These are phyloP conservation scores for Aspergillus piperis DNA, from an alignment of 2,329 filamentous ascomycete genomes.

Conservation along the genomic window DNA sequence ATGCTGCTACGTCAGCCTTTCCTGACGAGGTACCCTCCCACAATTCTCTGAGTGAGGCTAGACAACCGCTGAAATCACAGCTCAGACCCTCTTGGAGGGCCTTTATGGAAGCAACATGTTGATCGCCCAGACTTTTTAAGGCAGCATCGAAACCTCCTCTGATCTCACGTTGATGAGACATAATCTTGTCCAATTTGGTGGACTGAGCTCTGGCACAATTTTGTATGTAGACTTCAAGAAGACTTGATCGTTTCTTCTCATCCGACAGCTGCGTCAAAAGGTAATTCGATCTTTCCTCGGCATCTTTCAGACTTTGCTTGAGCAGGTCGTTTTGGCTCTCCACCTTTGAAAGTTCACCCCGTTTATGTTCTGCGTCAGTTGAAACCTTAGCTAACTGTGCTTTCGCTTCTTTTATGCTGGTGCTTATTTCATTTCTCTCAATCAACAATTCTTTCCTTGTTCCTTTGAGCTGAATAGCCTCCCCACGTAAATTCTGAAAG, in stretches of 20 bases:
- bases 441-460: conserved; percentile 24
- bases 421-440: conserved; percentile 29
- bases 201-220: conserved; percentile 26
- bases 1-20: conserved; percentile 21
- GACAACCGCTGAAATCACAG: conserved; percentile 18
- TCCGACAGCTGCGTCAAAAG: conserved; percentile 25
- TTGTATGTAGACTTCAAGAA: conserved; percentile 38
- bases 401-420: conserved; percentile 28
- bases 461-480: conserved; percentile 31
- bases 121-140: conserved; percentile 17
- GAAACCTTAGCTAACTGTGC: conserved; percentile 21
- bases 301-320: conserved; percentile 27
- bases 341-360: conserved; percentile 21
- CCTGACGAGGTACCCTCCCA: conserved; percentile 17
- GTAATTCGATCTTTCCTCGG: conserved; percentile 22
- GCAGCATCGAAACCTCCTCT: conserved; percentile 21
- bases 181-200: conserved; percentile 23
- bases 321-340: conserved; percentile 24
- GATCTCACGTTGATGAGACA: conserved; percentile 27
- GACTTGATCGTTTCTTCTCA: conserved; percentile 32
- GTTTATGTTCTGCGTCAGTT: conserved; percentile 21
- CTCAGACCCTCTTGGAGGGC: conserved; percentile 18
- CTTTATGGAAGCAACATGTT: conserved; percentile 17
- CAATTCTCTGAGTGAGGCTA: conserved; percentile 19
- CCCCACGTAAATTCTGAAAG: conserved; percentile 34